Evolutionary conservation across 2,329 filamentous ascomycete genomes (phyloP).

Genomic region (Hypoxylon sp.): DNA sequence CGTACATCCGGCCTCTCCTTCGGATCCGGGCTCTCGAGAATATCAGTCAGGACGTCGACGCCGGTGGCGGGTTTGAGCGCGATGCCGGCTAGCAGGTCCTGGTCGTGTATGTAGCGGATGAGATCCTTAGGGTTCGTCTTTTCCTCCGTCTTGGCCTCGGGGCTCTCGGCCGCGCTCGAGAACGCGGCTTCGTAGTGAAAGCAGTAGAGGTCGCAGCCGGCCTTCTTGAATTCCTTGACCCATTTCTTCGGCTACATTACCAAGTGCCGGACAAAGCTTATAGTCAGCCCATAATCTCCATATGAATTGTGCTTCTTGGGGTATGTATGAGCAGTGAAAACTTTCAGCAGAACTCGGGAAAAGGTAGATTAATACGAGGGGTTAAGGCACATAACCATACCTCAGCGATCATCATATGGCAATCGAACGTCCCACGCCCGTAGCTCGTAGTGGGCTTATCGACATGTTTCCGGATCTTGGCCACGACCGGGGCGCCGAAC

Average conservation of each 20-base stretch:
- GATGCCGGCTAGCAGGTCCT: constrained; percentile 91
- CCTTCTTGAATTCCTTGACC: constrained; percentile 94
- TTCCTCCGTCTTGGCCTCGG: constrained; percentile 75
- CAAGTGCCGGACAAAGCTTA: background rate
- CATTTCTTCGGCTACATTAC: constrained; percentile 89
- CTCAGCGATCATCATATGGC: constrained; percentile 99
- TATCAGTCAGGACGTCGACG: constrained; percentile 93
- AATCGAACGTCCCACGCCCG: constrained; percentile 95
- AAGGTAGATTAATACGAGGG: background rate
- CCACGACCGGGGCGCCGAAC: constrained; percentile 94
- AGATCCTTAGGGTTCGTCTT: constrained; percentile 88
- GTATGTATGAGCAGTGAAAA: background rate
- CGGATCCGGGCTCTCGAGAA: constrained; percentile 80
- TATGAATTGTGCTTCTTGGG: background rate
- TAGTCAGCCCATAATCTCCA: constrained; percentile 4
- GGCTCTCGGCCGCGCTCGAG: constrained; percentile 86
- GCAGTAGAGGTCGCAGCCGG: constrained; percentile 98
- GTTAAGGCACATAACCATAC: constrained; percentile 63
- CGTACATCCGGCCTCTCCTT: constrained; percentile 90
- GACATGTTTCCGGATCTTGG: constrained; percentile 91
- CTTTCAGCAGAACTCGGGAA: background rate
- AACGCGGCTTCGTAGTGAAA: constrained; percentile 99
- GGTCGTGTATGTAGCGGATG: constrained; percentile 90
- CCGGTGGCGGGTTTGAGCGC: constrained; percentile 94
- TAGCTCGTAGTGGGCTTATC: constrained; percentile 77